Base-by-base conservation (phyloP, 352 stramenopile genomes). In the Phytophthora colocasiae region DNA sequence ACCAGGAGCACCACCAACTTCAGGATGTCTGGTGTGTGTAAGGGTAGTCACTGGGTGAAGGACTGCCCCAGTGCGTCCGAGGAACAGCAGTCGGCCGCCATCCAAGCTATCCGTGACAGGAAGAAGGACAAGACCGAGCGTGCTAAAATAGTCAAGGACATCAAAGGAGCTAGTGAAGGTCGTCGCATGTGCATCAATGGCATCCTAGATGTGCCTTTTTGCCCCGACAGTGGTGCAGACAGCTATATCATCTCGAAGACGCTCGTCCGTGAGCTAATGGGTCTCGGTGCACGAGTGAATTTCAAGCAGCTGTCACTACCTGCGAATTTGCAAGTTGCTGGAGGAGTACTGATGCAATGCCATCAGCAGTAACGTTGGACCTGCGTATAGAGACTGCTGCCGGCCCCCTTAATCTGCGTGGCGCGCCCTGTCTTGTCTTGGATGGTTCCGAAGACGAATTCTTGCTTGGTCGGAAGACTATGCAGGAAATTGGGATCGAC, bases 401-500 rank as follows among this genome's bases (percentile, higher is more conserved):
- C 14, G 34, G 34, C 0, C 34, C 34, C 3, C 12, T 40, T 6
- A 9, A 40, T 9, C 34, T 40, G 5, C 5, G 5, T n/a, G 34
- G 8, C 12, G 34, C 7, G 2, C 34, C 9, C 2, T 40, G 34
- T 15, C 34, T 40, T 22, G 41, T 47, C 41, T 4, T 47, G 41
- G 41, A 47, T 1, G 41, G 41, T 12, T 3, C 2, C 10, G 17
- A 47, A 27, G 41, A 52, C 9, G 53, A 51, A 15, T 50, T 60
- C 9, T 36, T 60, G 27, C 41, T 52, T 3, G 53, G 52, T n/a
- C 41, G 41, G 6, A 51, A 60, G 11, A 60, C 41, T 2, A 59
- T 60, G 53, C 53, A 52, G 19, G 53, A 52, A 15, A 60, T 60
- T 26, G 53, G 53, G 2, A 60, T 60, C 19, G 53, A 52, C 15